These are phyloP conservation scores for Tranzscheliella williamsii DNA, from an alignment of 1,284 basidiomycete species.

Conservation along the genomic window DNA sequence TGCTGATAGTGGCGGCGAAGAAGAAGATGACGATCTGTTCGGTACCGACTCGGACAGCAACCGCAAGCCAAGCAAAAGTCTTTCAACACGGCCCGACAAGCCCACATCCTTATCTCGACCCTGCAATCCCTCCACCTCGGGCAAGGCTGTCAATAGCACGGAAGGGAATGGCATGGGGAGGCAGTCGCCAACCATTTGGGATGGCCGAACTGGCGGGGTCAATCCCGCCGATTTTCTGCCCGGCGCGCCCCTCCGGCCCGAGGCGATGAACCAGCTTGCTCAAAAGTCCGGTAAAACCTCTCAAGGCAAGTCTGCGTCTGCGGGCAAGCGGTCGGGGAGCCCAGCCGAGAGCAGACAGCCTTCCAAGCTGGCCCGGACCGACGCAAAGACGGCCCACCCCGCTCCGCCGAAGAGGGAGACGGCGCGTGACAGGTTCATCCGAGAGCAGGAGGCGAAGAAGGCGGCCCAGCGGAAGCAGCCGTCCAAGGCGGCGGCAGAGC, in stretches of 20 bases:
- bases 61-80: background rate
- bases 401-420: slow-evolving; percentile 38
- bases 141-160: too few species aligned
- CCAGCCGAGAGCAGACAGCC: background rate
- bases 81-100: too few species aligned
- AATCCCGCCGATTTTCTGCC: slow-evolving; percentile 45
- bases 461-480: background rate
- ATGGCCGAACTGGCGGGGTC: slow-evolving; percentile 16
- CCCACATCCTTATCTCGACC: background rate
- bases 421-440: slow-evolving; percentile 47
- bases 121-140: background rate
- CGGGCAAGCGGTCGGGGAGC: background rate
- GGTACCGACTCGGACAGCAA: slow-evolving; percentile 8
- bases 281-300: slow-evolving; percentile 11
- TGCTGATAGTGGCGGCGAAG: slow-evolving; percentile 2
- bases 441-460: slow-evolving; percentile 48
- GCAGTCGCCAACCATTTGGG: too few species aligned
- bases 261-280: slow-evolving; percentile 19
- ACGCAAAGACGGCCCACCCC: slow-evolving; percentile 2
- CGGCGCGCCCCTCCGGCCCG: slow-evolving; percentile 29
- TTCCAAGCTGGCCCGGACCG: background rate
- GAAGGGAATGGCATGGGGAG: too few species aligned
- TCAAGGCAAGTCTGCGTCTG: background rate
- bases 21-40: slow-evolving; percentile 21
- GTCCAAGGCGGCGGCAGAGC: slow-evolving; percentile 32